Percentiles rank a stretch among this genome's conserved stretches.
Evolutionary conservation across 345 rosid species (phyloP).

Genomic region (Boechera retrofracta): DNA sequence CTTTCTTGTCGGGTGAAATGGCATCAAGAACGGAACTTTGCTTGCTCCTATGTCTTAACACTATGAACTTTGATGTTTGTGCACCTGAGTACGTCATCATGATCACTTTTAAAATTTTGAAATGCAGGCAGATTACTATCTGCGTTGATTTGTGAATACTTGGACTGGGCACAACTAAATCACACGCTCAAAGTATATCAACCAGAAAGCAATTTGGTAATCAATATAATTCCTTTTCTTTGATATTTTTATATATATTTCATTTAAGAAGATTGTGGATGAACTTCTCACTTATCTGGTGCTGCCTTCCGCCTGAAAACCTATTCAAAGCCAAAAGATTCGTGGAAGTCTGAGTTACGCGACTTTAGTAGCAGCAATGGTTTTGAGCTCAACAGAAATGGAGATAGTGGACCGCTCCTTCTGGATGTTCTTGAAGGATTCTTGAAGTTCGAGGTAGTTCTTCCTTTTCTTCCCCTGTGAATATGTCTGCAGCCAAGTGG

Average conservation of each 20-base stretch:
- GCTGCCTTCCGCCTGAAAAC: conserved; percentile 1
- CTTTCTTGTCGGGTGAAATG: background rate
- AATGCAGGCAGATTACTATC: conserved; percentile 85
- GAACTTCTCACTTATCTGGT: background rate
- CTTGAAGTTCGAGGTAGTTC: conserved; percentile 75
- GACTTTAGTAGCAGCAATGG: conserved; percentile 86
- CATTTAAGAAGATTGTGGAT: conserved; percentile 10
- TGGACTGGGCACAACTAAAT: conserved; percentile 96
- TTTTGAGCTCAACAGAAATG: conserved; percentile 81
- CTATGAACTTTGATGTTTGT: conserved; percentile 18
- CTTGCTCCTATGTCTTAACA: background rate
- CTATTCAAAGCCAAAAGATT: conserved; percentile 75
- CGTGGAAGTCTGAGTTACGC: conserved; percentile 84
- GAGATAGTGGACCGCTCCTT: conserved; percentile 85
- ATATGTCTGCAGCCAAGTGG: conserved; percentile 1
- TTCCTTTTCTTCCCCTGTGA: conserved; percentile 6
- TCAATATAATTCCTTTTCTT: conserved; percentile 47
- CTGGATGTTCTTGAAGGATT: conserved; percentile 93
- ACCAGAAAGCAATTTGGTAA: conserved; percentile 99
- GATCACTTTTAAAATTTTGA: conserved; percentile 13
- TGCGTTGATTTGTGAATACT: conserved; percentile 86
- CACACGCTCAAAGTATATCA: conserved; percentile 86
- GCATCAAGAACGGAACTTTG: background rate
- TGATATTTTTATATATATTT: background rate
- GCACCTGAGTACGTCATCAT: background rate